Base-by-base conservation (phyloP, 495 filamentous ascomycete genomes). In the Sphaerosporella brunnea region DNA sequence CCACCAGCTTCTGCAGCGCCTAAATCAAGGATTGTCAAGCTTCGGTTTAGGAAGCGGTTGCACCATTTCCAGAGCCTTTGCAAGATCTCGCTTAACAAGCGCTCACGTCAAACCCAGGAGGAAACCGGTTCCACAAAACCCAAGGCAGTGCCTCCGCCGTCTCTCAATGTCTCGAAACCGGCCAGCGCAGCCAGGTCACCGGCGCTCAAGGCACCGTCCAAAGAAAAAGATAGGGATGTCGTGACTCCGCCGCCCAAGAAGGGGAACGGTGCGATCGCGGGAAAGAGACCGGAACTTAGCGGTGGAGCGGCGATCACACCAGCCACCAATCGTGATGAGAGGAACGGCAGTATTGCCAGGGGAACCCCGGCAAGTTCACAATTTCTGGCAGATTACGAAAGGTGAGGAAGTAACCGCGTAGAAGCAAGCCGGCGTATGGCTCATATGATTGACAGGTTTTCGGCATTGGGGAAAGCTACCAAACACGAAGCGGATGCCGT, bases 201-300 rank as follows among this genome's bases (percentile, higher is more conserved):
- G 21, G 56, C 56, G 16, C 32, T 58, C 23, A 59, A 58, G 47
- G 47, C 38, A 30, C 50, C 53, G 1, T 11, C 20, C 20, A 53
- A 53, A 32, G 45, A 52, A 35, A 32, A 13, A 32, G 28, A 16
- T 39, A 43, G 50, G 36, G 47, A 53, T 32, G 25, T 49, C 37
- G 36, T 62, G 39, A 60, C 58, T 16, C 58, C 56, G 18, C 59
- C 60, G 37, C 54, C 60, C 10, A 60, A 60, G 52, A 62, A 58
- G 24, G 42, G 45, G 35, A 59, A 58, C 48, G 52, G 56, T 18
- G 45, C 47, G 4, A 39, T 47, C 28, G 26, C 54, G 5, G 30
- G 53, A 34, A 59, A 59, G 40, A 57, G 49, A 28, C 52, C 51
- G n/a, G 45, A 46, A 15, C 52, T 49, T 16, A 46, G 48, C 18